Evolutionary conservation across 768 basidiomycete genomes (phyloP).

Genomic region (Kwoniella europaea): DNA sequence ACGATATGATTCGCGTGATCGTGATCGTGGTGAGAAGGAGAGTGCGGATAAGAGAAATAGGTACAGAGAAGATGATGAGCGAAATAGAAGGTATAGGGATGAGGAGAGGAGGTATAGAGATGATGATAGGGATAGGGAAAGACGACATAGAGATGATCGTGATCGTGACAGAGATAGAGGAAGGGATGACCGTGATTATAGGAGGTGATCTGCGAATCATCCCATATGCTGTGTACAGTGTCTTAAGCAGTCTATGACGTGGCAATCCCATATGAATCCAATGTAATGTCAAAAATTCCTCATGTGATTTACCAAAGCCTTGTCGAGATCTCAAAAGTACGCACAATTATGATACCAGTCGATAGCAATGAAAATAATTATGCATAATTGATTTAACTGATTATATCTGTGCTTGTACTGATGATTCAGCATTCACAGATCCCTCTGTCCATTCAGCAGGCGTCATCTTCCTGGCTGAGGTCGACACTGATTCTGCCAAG

Average conservation of each 20-base stretch:
- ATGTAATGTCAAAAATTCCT: neutral
- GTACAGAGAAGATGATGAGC: constrained; percentile 2
- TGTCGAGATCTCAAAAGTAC: neutral
- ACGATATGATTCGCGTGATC: constrained; percentile 1
- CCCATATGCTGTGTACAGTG: too few species aligned
- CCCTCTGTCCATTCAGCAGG: constrained; percentile 21
- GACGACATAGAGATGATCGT: neutral
- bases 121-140: constrained; percentile 12
- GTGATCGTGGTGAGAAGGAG: constrained; percentile 2
- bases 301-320: too few species aligned
- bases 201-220: neutral
- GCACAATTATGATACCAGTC: too few species aligned
- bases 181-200: constrained; percentile 16
- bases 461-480: constrained; percentile 19
- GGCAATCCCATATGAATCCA: neutral
- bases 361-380: neutral
- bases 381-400: neutral
- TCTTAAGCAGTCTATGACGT: neutral
- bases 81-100: constrained; percentile 16
- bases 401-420: constrained; percentile 6
- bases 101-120: constrained; percentile 10
- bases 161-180: neutral
- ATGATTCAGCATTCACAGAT: neutral
- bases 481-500: constrained; percentile 31
- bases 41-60: constrained; percentile 5